A percentile compares a stretch with the other conserved stretches of the same genome.
Conservation (phyloP, 176 grass and related monocot genomes). For the Pharus latifolius region DNA sequence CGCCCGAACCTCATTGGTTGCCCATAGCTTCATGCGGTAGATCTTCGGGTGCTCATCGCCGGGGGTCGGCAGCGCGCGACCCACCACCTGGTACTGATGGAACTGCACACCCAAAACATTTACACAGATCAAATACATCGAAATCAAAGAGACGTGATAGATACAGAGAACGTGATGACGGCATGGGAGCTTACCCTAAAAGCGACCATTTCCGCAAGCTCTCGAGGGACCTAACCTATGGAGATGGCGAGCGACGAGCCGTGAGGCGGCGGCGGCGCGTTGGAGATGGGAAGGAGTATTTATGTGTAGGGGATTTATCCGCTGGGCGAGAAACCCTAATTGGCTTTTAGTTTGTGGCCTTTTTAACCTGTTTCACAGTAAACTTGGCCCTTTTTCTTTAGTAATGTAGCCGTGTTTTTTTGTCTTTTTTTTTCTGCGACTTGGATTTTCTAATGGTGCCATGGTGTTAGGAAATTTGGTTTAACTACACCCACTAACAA, state of each 20-base stretch:
- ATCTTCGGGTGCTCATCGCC: slow-evolving; percentile 90
- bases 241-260: slow-evolving; percentile 26
- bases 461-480: neutral
- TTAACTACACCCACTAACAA: too few relatives aligned
- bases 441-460: neutral
- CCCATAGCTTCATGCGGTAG: slow-evolving; percentile 97
- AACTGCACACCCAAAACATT: slow-evolving; percentile 42
- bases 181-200: slow-evolving; percentile 44
- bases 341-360: neutral
- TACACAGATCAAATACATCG: neutral
- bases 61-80: slow-evolving; percentile 65
- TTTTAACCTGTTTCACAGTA: too few relatives aligned
- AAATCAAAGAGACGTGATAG: neutral
- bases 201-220: slow-evolving; percentile 50
- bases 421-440: neutral
- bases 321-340: slow-evolving; percentile 32
- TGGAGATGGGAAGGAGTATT: slow-evolving; percentile 5
- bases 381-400: neutral
- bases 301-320: neutral
- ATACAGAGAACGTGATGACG: neutral
- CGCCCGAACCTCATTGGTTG: slow-evolving; percentile 91
- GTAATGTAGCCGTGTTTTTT: neutral
- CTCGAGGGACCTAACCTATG: neutral
- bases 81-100: slow-evolving; percentile 98
- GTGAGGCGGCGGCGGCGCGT: neutral